phyloP scores from a whole-genome alignment of 2,329 filamentous ascomycete species.

The Penicillium occitanis region DNA sequence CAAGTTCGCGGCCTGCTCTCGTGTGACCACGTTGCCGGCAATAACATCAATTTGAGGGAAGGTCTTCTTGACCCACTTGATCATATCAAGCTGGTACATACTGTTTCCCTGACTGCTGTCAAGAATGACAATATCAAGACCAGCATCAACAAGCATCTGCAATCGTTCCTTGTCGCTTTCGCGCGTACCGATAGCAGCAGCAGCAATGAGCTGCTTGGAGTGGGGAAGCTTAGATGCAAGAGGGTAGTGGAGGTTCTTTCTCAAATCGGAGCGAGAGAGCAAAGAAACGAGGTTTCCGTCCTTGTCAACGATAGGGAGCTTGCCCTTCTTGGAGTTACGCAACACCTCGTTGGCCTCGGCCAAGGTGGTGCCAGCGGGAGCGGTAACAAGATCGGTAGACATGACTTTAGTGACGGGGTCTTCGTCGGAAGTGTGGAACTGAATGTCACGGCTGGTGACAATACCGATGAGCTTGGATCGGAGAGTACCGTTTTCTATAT shows the following conservation, averaged over 20 bases:
- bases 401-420: conserved; percentile 84
- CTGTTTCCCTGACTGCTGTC: conserved; percentile 98
- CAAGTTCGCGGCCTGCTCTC: conserved; percentile 87
- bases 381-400: conserved; percentile 92
- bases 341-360: conserved; percentile 90
- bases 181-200: conserved; percentile 91
- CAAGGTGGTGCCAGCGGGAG: conserved; percentile 76
- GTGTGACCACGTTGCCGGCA: conserved; percentile 96
- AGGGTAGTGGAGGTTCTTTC: conserved; percentile 98
- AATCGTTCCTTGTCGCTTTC: conserved; percentile 88
- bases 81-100: conserved; percentile 98
- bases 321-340: conserved; percentile 95
- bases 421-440: conserved; percentile 78
- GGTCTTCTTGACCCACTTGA: conserved; percentile 89
- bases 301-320: conserved; percentile 87
- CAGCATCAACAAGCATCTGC: conserved; percentile 85
- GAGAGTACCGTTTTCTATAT: conserved; percentile 85
- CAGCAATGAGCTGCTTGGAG: conserved; percentile 96
- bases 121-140: conserved; percentile 90
- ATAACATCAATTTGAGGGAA: conserved; percentile 90
- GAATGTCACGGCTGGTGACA: conserved; percentile 95
- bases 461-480: conserved; percentile 96
- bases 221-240: conserved; percentile 93
- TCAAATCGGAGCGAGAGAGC: conserved; percentile 91
- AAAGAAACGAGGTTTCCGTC: conserved; percentile 84